Base-by-base conservation (phyloP, 306 rosid species). In the Cucumis melo region DNA sequence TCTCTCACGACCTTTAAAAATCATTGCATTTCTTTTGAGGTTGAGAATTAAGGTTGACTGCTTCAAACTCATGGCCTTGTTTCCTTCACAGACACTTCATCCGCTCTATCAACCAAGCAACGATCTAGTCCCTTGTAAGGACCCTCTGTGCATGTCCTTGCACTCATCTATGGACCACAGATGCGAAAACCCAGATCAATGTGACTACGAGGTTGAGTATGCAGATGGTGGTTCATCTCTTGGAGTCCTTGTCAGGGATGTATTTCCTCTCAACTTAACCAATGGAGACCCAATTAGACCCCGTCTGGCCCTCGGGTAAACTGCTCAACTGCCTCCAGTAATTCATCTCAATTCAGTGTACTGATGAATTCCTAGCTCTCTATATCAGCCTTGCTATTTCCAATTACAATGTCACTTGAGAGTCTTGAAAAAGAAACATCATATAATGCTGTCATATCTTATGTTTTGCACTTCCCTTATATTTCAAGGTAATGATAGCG, bases 181-280 rank as follows among this genome's bases (percentile, higher is more conserved):
- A 17, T 93, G 97, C 48, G 87, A 88, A 29, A 64, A 78, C 56
- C 93, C 91, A 24, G 85, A 80, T 78, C 98, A 91, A 84, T 93
- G 98, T 81, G 92, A 93, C 79, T 91, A 93, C 51, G 92, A 88
- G 79, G 83, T 93, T 83, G 81, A 83, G 81, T 93, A 93, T 82
- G 96, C 91, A 50, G 98, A 93, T 77, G 93, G 95, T 11, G 91
- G 90, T 81, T 89, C 96, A 64, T 85, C 96, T 20, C 87, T 87
- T 15, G 98, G 98, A 23, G 96, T 88, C 20, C 96, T 93, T 66
- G 80, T 93, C 73, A 87, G 78, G 75, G 98, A 93, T 82, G 70
- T 82, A 51, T 91, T 80, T 83, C 79, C 84, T 27, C 82, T 93
- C 85, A 91, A 89, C 88, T 83, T 85, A 42, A 86, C 89, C 50